phyloP scores from a whole-genome alignment of 768 basidiomycete genomes.

The Psilocybe azurescens region DNA sequence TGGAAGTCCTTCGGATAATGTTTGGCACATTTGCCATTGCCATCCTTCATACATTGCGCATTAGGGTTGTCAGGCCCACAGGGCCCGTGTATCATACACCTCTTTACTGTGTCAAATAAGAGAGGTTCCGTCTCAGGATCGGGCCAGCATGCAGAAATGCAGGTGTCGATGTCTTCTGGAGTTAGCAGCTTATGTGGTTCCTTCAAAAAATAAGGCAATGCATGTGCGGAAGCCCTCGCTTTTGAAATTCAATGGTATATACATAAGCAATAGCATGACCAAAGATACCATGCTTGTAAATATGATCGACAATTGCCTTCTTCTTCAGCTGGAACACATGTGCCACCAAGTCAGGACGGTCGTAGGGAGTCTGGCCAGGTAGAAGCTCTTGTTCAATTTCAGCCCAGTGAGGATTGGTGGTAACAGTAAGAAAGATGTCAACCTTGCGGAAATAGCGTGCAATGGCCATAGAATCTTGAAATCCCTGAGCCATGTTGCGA shows the following conservation, averaged over 20 bases:
- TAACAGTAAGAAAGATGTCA: constrained; percentile 59
- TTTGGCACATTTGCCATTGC: constrained; percentile 35
- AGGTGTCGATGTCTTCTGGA: constrained; percentile 40
- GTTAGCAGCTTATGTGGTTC: constrained; percentile 31
- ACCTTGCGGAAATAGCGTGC: constrained; percentile 37
- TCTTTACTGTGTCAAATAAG: constrained; percentile 39
- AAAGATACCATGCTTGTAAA: constrained; percentile 45
- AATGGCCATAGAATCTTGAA: constrained; percentile 54
- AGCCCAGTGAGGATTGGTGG: constrained; percentile 55
- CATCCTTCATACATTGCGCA: constrained; percentile 48
- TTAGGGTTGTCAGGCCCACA: constrained; percentile 39
- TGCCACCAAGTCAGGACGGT: constrained; percentile 55
- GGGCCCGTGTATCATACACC: constrained; percentile 38
- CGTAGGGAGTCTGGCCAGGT: constrained; percentile 40
- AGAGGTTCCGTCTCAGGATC: constrained; percentile 39
- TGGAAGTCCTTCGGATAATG: constrained; percentile 35
- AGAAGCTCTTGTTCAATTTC: constrained; percentile 47
- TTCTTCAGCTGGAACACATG: constrained; percentile 52
- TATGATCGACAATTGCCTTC: constrained; percentile 36
- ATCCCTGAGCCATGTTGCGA: constrained; percentile 46
- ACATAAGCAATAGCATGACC: constrained; percentile 47
- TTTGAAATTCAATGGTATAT: constrained; percentile 60
- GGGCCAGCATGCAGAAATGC: constrained; percentile 46
- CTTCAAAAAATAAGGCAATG: constrained; percentile 50
- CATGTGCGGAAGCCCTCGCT: constrained; percentile 56